Conservation (phyloP, 2,329 filamentous ascomycete genomes). For the Aspergillus hortae region DNA sequence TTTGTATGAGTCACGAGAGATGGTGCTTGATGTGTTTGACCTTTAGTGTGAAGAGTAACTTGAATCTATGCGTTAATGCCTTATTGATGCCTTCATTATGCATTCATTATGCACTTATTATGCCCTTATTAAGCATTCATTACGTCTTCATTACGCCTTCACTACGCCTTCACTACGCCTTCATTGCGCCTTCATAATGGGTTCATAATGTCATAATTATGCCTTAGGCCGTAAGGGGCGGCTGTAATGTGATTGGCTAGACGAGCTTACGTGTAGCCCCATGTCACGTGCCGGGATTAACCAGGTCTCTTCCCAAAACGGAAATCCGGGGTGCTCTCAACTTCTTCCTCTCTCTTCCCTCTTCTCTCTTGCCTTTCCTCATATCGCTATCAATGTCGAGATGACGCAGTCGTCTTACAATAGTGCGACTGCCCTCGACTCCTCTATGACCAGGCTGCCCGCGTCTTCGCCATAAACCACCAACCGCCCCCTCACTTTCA, state of each 20-base stretch:
- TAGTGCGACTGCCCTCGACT: too few species aligned
- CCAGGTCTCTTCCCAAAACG: slow-evolving; percentile 3
- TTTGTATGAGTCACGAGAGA: background rate
- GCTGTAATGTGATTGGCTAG: background rate
- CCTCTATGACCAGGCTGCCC: background rate
- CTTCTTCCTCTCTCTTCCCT: background rate
- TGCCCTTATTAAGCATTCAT: too few species aligned
- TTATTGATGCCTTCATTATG: too few species aligned
- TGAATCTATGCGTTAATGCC: background rate
- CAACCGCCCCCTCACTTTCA: background rate
- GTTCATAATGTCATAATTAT: too few species aligned
- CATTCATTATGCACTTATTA: too few species aligned
- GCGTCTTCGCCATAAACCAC: background rate
- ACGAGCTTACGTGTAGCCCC: background rate
- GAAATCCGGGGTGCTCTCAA: background rate
- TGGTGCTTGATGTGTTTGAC: too few species aligned
- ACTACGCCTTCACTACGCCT: too few species aligned
- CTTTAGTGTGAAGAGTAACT: background rate
- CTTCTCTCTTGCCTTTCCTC: background rate
- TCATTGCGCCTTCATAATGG: too few species aligned
- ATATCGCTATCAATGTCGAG: background rate
- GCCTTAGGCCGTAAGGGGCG: background rate
- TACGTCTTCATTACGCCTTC: too few species aligned
- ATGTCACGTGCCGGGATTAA: slow-evolving; percentile 4
- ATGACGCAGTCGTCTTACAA: background rate